Percentiles rank a stretch among this genome's conserved stretches.
Conservation (phyloP, 2,329 filamentous ascomycete species). For the Orbilia quercus region DNA sequence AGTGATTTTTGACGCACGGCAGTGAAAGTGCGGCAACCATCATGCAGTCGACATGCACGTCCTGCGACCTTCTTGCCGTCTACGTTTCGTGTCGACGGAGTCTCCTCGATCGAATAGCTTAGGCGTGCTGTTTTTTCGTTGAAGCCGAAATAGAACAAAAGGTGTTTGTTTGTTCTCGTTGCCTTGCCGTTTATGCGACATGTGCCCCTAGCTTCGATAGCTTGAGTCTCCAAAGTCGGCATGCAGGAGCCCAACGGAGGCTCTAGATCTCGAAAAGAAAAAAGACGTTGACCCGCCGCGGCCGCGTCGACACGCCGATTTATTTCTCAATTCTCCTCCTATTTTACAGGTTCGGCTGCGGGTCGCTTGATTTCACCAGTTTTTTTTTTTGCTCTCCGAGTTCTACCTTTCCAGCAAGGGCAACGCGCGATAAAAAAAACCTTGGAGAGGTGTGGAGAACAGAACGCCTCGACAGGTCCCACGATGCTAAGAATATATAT, state of each 20-base stretch:
- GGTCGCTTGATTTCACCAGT: slow-evolving; percentile 52
- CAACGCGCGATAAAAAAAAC: slow-evolving; percentile 47
- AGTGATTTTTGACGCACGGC: slow-evolving; percentile 30
- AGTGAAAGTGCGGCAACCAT: slow-evolving; percentile 14
- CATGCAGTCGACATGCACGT: neutral
- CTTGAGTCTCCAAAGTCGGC: slow-evolving; percentile 18
- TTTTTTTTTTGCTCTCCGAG: slow-evolving; percentile 6
- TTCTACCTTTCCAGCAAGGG: slow-evolving; percentile 36
- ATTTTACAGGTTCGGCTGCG: slow-evolving; percentile 32
- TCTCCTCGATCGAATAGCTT: slow-evolving; percentile 1
- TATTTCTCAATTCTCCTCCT: slow-evolving; percentile 45
- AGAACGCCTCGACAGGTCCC: neutral
- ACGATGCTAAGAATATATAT: slow-evolving; percentile 47
- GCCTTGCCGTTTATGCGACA: neutral
- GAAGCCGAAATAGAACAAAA: slow-evolving; percentile 19
- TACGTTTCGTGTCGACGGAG: slow-evolving; percentile 23
- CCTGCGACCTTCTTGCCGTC: slow-evolving; percentile 13
- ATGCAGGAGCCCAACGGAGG: slow-evolving; percentile 10
- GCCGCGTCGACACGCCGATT: slow-evolving; percentile 34
- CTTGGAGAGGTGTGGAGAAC: slow-evolving; percentile 11
- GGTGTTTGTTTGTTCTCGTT: neutral
- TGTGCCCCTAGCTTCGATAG: slow-evolving; percentile 15
- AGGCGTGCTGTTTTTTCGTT: slow-evolving; percentile 21
- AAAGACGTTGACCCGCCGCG: slow-evolving; percentile 18
- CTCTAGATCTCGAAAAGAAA: slow-evolving; percentile 42